A percentile compares a stretch with the other conserved stretches of the same genome.
These are phyloP conservation scores for Trichoderma sp. DNA, from an alignment of 2,329 filamentous ascomycete genomes.

Conservation along the genomic window DNA sequence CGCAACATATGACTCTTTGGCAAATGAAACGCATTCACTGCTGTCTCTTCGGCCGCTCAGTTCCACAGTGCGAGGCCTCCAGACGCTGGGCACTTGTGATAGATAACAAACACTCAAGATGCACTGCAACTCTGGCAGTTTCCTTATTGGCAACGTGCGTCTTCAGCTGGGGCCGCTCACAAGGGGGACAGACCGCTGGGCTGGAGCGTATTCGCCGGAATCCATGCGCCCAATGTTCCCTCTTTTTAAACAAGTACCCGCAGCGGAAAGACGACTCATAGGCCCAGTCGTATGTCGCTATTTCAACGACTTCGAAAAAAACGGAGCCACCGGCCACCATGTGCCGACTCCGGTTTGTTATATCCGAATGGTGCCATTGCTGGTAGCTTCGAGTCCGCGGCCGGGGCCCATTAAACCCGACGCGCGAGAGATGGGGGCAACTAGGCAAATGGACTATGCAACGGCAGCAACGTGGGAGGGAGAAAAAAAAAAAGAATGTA, in stretches of 20 bases:
- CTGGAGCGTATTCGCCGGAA: not conserved
- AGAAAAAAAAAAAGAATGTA: conserved; percentile 13
- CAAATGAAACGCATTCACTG: not conserved
- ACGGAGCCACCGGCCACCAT: conserved; percentile 2
- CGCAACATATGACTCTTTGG: not conserved
- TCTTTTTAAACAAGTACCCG: not conserved
- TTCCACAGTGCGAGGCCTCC: conserved; percentile 9
- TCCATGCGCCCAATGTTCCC: not conserved
- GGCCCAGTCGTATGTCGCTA: not conserved
- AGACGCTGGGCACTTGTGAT: not conserved
- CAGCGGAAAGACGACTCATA: not conserved
- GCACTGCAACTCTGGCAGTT: not conserved
- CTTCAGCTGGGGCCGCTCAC: not conserved
- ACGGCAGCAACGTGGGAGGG: conserved; percentile 11
- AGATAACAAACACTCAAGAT: not conserved
- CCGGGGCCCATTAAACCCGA: conserved; percentile 22
- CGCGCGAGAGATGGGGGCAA: conserved; percentile 19
- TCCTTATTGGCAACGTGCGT: not conserved
- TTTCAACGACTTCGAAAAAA: not conserved
- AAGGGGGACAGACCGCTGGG: not conserved
- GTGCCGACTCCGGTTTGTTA: conserved; percentile 13
- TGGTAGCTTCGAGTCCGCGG: not conserved
- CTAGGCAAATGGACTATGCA: not conserved
- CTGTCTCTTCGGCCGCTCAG: not conserved
- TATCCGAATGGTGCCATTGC: conserved; percentile 5